Base-by-base conservation (phyloP, 768 basidiomycete species). In the Artomyces pyxidatus region DNA sequence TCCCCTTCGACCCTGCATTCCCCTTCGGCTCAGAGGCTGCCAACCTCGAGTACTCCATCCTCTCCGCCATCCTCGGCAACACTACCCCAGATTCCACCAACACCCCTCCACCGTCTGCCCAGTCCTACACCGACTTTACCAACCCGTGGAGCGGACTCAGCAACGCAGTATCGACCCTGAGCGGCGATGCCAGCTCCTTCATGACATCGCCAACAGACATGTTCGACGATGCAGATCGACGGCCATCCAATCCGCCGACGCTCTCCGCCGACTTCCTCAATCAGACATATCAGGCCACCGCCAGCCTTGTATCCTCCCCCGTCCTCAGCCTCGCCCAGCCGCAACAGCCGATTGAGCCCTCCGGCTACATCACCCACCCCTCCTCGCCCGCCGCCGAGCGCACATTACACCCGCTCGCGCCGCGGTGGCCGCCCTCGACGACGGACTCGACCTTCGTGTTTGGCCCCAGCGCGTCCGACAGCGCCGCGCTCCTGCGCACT, bases 21-120 rank as follows among this genome's bases (percentile, higher is more conserved):
- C 59, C 79, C 11, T 92, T 93, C 65, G 87, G 84, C 44, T 91
- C 89, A 39, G 88, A 93, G 63, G 90, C 88, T 8, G 92, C 91
- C 21, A 93, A 93, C 63, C 73, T 91, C 53, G 95, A 98, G 63
- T 98, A 96, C 66, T 90, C 90, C 42, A 95, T 96, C 57, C 79
- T 98, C 6, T 90, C 88, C 41, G 81, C 86, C 21, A 94, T 98
- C 61, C 76, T 98, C 43, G 91, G 88, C 32, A 64, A 57, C 40
- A 57, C 48, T 32, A 49, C 58, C 19, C 60, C 62, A 12, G 65
- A 66, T 35, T 58, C 65, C 4, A 30, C 49, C 4, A 43, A 49
- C 7, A 47, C 51, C 3, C 47, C 56, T 12, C 48, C 58, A 19
- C 52, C 50, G 6, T 30, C 56, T 26, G 38, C 42, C 26, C 52